Evolutionary conservation across 75 land plant genomes (phyloP).

Genomic region (Pinus albicaulis): DNA sequence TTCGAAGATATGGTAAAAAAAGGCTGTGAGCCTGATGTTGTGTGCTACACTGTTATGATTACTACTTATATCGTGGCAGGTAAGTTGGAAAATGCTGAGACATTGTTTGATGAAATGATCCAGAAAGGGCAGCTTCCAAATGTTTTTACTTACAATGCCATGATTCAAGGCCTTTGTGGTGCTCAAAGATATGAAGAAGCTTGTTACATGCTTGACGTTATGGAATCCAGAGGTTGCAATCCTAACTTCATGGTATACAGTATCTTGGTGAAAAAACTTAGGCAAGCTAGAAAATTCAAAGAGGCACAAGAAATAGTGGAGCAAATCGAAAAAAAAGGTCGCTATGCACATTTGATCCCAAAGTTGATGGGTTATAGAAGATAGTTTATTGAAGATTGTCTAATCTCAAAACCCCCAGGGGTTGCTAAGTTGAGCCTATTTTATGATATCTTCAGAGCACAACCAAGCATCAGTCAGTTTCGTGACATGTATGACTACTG

Average conservation of each 20-base stretch:
- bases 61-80: slow-evolving; percentile 46
- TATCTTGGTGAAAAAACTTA: slow-evolving; percentile 57
- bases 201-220: slow-evolving; percentile 47
- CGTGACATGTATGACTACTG: background rate
- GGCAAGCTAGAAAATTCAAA: slow-evolving; percentile 53
- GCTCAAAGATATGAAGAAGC: slow-evolving; percentile 61
- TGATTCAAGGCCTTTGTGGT: slow-evolving; percentile 75
- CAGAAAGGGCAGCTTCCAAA: slow-evolving; percentile 67
- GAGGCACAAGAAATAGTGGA: slow-evolving; percentile 57
- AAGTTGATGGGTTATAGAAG: slow-evolving; percentile 33
- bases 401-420: background rate
- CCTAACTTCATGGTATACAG: slow-evolving; percentile 81
- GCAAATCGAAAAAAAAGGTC: slow-evolving; percentile 57
- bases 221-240: slow-evolving; percentile 61
- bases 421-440: background rate
- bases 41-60: slow-evolving; percentile 72
- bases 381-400: background rate
- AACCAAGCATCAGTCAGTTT: background rate
- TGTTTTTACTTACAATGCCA: slow-evolving; percentile 76
- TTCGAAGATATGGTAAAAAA: slow-evolving; percentile 53
- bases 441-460: background rate
- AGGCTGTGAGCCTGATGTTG: slow-evolving; percentile 69
- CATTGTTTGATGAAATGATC: slow-evolving; percentile 66
- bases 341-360: slow-evolving; percentile 52
- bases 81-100: slow-evolving; percentile 50